phyloP scores from a whole-genome alignment of 306 rosid genomes.

The Vigna angularis region DNA sequence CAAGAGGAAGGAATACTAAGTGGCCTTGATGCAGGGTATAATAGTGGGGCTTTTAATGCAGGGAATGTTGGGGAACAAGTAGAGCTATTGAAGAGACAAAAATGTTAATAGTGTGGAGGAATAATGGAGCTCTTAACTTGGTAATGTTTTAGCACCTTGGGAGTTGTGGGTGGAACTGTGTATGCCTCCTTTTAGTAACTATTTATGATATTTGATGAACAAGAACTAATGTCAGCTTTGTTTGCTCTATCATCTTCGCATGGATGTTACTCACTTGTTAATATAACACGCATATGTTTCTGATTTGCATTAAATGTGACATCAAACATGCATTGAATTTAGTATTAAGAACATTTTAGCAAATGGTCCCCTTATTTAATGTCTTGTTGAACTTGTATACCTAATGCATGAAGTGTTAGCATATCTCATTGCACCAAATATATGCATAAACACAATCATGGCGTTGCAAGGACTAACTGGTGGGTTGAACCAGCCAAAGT shows the following conservation, averaged over 20 bases:
- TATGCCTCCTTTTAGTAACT: conserved; percentile 3
- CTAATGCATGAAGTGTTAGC: conserved; percentile 4
- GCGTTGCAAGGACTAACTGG: neutral
- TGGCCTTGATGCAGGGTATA: conserved; percentile 7
- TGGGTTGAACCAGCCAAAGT: neutral
- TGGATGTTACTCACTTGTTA: conserved; percentile 11
- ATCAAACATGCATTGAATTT: conserved; percentile 16
- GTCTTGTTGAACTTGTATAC: neutral
- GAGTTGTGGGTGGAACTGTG: neutral
- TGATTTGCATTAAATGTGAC: neutral
- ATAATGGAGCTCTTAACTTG: conserved; percentile 16
- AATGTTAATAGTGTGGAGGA: conserved; percentile 8
- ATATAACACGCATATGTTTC: neutral
- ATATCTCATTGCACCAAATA: neutral
- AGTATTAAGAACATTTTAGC: neutral
- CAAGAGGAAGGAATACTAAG: conserved; percentile 15
- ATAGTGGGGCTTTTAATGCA: conserved; percentile 32
- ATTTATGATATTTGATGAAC: neutral
- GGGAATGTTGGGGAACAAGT: conserved; percentile 44
- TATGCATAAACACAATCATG: conserved; percentile 6
- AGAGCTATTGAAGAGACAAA: conserved; percentile 3
- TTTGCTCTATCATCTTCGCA: conserved; percentile 12
- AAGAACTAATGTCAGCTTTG: conserved; percentile 8
- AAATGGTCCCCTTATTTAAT: conserved; percentile 6
- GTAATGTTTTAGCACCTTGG: conserved; percentile 1